Percentiles rank a stretch among this genome's conserved stretches.
These are phyloP conservation scores for Zygosaccharomyces bisporus DNA, from an alignment of 805 yeast species.

Conservation along the genomic window DNA sequence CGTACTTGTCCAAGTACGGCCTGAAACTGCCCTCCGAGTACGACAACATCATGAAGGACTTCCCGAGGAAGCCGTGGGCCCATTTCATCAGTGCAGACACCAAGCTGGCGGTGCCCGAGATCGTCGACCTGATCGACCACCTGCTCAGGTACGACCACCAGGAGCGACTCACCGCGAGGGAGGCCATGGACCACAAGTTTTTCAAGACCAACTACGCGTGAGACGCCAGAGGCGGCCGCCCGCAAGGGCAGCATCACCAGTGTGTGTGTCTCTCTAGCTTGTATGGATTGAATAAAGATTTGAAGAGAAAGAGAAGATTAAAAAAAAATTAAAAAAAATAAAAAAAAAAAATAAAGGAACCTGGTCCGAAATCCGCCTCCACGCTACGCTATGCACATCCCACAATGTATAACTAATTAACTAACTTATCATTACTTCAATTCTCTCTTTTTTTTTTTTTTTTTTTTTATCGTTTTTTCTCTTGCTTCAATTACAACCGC, in stretches of 20 bases:
- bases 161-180: slow-evolving; percentile 81
- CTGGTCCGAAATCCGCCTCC: no score
- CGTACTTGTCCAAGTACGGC: slow-evolving; percentile 64
- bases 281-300: no score
- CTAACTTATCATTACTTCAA: no score
- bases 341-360: no score
- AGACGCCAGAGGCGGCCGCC: neutral
- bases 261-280: no score
- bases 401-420: neutral
- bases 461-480: neutral
- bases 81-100: slow-evolving; percentile 56
- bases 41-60: slow-evolving; percentile 67
- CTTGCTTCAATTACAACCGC: neutral
- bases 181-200: slow-evolving; percentile 76
- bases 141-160: slow-evolving; percentile 81
- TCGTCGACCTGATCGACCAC: slow-evolving; percentile 67
- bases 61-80: slow-evolving; percentile 63
- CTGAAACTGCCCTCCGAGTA: slow-evolving; percentile 71
- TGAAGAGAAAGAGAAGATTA: no score
- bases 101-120: slow-evolving; percentile 49
- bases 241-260: no score
- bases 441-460: neutral
- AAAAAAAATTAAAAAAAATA: no score
- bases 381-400: neutral
- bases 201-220: slow-evolving; percentile 40